Evolutionary conservation across 345 rosid species (phyloP).

Genomic region (Iberis pinnata): DNA sequence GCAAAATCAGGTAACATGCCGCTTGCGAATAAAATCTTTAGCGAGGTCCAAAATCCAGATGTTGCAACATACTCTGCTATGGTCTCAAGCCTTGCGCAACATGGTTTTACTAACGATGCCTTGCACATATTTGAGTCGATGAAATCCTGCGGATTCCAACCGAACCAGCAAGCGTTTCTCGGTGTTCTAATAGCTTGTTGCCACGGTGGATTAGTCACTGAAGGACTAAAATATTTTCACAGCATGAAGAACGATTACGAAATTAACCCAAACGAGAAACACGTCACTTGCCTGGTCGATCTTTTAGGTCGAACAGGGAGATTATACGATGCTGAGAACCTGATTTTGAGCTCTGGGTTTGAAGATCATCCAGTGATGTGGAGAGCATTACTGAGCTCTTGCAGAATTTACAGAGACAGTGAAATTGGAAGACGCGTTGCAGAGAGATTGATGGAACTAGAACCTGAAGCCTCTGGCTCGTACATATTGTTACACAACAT

Average conservation of each 20-base stretch:
- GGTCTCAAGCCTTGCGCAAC: slow-evolving; percentile 45
- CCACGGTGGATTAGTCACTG: slow-evolving; percentile 41
- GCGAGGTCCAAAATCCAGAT: slow-evolving; percentile 37
- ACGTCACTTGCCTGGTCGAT: slow-evolving; percentile 44
- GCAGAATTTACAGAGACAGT: slow-evolving; percentile 36
- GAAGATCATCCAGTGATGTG: slow-evolving; percentile 43
- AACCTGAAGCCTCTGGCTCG: slow-evolving; percentile 41
- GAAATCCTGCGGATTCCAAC: slow-evolving; percentile 28
- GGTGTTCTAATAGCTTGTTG: slow-evolving; percentile 48
- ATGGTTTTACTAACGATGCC: slow-evolving; percentile 41
- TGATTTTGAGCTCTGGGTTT: slow-evolving; percentile 36
- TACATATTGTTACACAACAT: slow-evolving; percentile 42
- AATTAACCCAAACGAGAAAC: slow-evolving; percentile 32
- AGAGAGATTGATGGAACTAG: slow-evolving; percentile 38
- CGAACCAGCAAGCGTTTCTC: slow-evolving; percentile 38
- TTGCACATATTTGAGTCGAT: slow-evolving; percentile 36
- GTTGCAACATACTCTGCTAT: slow-evolving; percentile 48
- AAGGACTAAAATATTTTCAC: slow-evolving; percentile 40
- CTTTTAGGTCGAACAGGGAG: slow-evolving; percentile 41
- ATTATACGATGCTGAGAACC: slow-evolving; percentile 38
- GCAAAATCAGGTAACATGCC: slow-evolving; percentile 44
- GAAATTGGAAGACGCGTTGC: slow-evolving; percentile 36
- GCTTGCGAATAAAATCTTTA: slow-evolving; percentile 26
- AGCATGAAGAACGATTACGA: slow-evolving; percentile 33
- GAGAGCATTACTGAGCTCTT: slow-evolving; percentile 48